These are phyloP conservation scores for Gracilaria domingensis DNA, from an alignment of 23 red algal genomes.

Conservation along the genomic window DNA sequence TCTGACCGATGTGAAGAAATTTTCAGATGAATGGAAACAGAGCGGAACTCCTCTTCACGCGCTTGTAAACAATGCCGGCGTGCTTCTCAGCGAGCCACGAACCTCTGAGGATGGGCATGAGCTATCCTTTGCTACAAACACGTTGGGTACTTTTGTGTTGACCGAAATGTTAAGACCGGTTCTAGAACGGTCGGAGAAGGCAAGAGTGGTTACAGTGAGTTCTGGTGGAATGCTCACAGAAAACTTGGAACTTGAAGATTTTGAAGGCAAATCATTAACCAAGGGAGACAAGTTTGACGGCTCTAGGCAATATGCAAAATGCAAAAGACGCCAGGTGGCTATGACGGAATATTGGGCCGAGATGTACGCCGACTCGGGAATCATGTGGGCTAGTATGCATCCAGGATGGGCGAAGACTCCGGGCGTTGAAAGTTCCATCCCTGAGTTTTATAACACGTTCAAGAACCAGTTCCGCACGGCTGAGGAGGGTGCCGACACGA, in stretches of 20 bases:
- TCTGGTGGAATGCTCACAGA: constrained; percentile 94
- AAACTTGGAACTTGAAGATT: constrained; percentile 63
- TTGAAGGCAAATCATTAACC: constrained; percentile 42
- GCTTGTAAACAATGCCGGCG: constrained; percentile 92
- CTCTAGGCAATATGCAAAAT: constrained; percentile 70
- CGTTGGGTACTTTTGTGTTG: constrained; percentile 83
- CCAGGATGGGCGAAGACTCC: constrained; percentile 92
- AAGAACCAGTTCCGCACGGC: constrained; percentile 69
- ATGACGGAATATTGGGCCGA: constrained; percentile 83
- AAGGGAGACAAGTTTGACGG: constrained; percentile 63
- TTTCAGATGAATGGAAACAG: constrained; percentile 51
- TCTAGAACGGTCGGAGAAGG: constrained; percentile 13
- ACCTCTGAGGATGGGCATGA: constrained; percentile 79
- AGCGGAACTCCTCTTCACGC: constrained; percentile 27
- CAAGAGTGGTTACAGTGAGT: constrained; percentile 78
- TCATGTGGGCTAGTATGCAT: constrained; percentile 78
- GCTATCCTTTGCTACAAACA: constrained; percentile 85
- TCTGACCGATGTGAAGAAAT: constrained; percentile 46
- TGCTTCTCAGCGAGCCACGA: constrained; percentile 47
- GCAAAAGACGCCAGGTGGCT: constrained; percentile 89
- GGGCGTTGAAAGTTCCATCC: constrained; percentile 83
- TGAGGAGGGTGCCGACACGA: constrained; percentile 88
- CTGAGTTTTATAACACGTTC: constrained; percentile 71
- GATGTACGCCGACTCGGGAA: constrained; percentile 15
- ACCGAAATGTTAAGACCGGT: constrained; percentile 85